These are phyloP conservation scores for Capsella rubella DNA, from an alignment of 441 rosid species.

Conservation along the genomic window DNA sequence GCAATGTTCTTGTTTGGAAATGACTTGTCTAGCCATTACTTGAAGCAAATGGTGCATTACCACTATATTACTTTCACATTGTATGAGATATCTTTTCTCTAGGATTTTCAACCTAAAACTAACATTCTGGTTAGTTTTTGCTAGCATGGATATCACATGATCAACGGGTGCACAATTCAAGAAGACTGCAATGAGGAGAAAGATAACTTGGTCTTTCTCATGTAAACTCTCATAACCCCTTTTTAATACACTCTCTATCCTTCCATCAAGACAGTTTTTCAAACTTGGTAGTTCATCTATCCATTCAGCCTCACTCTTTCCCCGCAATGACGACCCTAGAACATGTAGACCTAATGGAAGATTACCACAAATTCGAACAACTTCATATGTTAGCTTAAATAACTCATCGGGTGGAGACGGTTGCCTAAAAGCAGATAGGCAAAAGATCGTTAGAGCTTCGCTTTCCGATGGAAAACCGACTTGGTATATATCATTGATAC, in stretches of 20 bases:
- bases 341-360: slow-evolving; percentile 6
- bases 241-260: neutral
- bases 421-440: neutral
- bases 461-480: neutral
- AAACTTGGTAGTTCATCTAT: slow-evolving; percentile 2
- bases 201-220: slow-evolving; percentile 2
- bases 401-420: neutral
- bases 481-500: neutral
- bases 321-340: neutral
- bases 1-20: neutral
- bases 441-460: neutral
- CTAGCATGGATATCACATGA: slow-evolving; percentile 12
- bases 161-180: neutral
- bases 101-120: neutral
- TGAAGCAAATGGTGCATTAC: slow-evolving; percentile 45
- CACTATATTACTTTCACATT: neutral
- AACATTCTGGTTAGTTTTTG: neutral
- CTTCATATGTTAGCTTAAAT: neutral
- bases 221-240: slow-evolving; percentile 4
- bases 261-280: neutral
- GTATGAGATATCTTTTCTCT: neutral
- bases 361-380: neutral
- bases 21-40: slow-evolving; percentile 20
- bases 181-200: slow-evolving; percentile 9
- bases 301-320: neutral